Conservation (phyloP, 352 stramenopile genomes). For the Phytophthora pistaciae region DNA sequence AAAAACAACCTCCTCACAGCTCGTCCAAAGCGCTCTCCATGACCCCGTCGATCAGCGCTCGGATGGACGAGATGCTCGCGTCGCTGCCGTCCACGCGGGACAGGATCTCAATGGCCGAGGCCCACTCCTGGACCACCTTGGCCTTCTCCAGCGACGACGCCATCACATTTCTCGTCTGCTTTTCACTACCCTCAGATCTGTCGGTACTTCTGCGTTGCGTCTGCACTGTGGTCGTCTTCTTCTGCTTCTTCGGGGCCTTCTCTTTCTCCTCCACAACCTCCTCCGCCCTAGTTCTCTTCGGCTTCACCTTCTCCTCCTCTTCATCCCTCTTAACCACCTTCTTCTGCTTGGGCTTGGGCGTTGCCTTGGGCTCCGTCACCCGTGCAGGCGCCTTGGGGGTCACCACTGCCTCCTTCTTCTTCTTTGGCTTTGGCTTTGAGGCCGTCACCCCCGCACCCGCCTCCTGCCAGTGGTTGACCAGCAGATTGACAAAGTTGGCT, state of each 20-base stretch:
- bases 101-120: conserved; percentile 36
- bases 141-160: conserved; percentile 31
- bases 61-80: conserved; percentile 32
- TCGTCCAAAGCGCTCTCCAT: conserved; percentile 27
- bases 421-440: neutral
- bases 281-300: conserved; percentile 1
- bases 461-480: conserved; percentile 33
- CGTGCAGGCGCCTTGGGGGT: conserved; percentile 2
- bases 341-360: neutral
- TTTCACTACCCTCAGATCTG: neutral
- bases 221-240: conserved; percentile 17
- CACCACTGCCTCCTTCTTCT: neutral
- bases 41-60: conserved; percentile 28
- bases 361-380: neutral
- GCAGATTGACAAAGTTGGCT: conserved; percentile 15
- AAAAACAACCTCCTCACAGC: conserved; percentile 14
- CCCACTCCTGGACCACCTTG: conserved; percentile 40
- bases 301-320: neutral
- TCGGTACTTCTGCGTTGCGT: neutral
- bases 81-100: conserved; percentile 36
- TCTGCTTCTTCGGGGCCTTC: conserved; percentile 3
- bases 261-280: conserved; percentile 8
- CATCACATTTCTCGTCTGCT: neutral
- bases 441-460: neutral
- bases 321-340: neutral